Conservation (phyloP, 495 filamentous ascomycete genomes). For the Neohortaea acidophila region DNA sequence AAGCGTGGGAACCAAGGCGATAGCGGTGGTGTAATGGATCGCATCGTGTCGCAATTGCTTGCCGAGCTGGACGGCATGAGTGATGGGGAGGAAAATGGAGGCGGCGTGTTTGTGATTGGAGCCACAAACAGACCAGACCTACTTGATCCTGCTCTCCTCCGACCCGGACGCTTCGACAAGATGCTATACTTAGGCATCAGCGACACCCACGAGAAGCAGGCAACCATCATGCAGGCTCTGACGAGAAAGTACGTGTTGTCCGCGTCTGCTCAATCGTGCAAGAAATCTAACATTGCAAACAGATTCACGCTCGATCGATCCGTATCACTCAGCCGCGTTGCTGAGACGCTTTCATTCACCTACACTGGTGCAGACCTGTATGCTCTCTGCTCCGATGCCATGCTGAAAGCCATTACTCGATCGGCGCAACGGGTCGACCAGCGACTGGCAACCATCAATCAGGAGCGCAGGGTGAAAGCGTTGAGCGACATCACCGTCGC, state of each 20-base stretch:
- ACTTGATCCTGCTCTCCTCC: slow-evolving; percentile 75
- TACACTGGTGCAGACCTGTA: slow-evolving; percentile 97
- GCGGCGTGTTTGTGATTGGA: slow-evolving; percentile 93
- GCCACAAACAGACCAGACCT: slow-evolving; percentile 92
- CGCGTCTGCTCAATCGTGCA: not conserved
- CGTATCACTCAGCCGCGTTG: slow-evolving; percentile 57
- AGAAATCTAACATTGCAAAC: slow-evolving; percentile 3
- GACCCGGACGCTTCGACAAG: slow-evolving; percentile 93
- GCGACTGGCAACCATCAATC: slow-evolving; percentile 55
- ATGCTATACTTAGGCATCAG: slow-evolving; percentile 96
- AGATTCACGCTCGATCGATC: slow-evolving; percentile 69
- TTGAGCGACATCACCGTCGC: slow-evolving; percentile 57
- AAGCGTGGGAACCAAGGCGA: slow-evolving; percentile 97
- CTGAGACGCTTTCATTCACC: slow-evolving; percentile 74
- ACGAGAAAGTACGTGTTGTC: slow-evolving; percentile 63
- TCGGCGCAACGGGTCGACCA: slow-evolving; percentile 71
- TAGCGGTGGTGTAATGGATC: slow-evolving; percentile 96
- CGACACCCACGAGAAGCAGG: slow-evolving; percentile 92
- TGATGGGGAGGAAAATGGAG: slow-evolving; percentile 44
- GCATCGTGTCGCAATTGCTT: slow-evolving; percentile 88
- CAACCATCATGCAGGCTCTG: slow-evolving; percentile 83
- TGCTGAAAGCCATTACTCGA: slow-evolving; percentile 94
- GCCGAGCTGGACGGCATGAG: slow-evolving; percentile 97
- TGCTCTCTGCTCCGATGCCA: slow-evolving; percentile 88
- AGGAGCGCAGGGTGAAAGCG: slow-evolving; percentile 9